Conservation (phyloP, 2,329 filamentous ascomycete genomes). For the Colletotrichum salicis region DNA sequence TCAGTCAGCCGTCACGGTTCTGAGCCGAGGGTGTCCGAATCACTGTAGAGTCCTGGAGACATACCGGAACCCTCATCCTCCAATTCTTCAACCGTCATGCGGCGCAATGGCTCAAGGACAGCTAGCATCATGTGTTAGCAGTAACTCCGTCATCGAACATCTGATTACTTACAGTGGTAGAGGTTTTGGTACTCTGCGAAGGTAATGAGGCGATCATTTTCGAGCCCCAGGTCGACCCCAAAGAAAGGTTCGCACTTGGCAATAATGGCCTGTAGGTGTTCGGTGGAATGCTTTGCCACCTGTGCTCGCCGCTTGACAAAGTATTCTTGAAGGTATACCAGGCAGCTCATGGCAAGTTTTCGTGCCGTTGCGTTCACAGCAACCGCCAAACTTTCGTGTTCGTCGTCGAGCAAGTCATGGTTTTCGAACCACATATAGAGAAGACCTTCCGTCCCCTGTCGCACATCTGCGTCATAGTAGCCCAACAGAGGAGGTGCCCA, state of each 20-base stretch:
- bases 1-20: conserved; percentile 48
- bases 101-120: conserved; percentile 60
- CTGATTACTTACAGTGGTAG: conserved; percentile 49
- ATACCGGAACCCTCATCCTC: conserved; percentile 70
- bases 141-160: not conserved
- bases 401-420: conserved; percentile 38
- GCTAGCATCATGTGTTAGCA: conserved; percentile 40
- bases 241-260: conserved; percentile 55
- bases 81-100: conserved; percentile 66
- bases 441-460: conserved; percentile 54
- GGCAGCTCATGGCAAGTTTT: conserved; percentile 55
- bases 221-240: conserved; percentile 21
- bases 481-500: conserved; percentile 65
- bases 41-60: conserved; percentile 48
- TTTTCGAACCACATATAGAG: conserved; percentile 52
- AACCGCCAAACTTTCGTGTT: conserved; percentile 44
- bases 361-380: conserved; percentile 49
- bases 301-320: conserved; percentile 55
- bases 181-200: conserved; percentile 46
- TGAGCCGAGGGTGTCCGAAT: conserved; percentile 48
- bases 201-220: not conserved
- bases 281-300: conserved; percentile 55
- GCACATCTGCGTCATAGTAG: conserved; percentile 56
- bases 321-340: conserved; percentile 58
- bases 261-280: conserved; percentile 55